Base-by-base conservation (phyloP, 805 yeast species). In the Nakazawaea laoshanensis region DNA sequence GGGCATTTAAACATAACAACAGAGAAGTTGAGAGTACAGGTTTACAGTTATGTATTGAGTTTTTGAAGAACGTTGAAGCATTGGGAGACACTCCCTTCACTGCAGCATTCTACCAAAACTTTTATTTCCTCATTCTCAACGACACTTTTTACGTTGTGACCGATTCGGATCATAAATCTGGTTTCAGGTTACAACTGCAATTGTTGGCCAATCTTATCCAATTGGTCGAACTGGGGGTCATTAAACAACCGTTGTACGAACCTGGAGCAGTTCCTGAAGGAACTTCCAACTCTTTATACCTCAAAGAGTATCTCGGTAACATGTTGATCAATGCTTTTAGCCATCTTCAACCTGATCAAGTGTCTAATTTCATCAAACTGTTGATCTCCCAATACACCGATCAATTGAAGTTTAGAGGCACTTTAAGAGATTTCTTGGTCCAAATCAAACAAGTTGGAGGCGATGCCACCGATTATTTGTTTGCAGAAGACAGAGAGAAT, bases 1-100 rank as follows among this genome's bases (percentile, higher is more conserved):
- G 99, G 99, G 96, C 97, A 0, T 84, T 92, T 57, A 89, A 92
- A 59, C 99, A 92, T 57, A 92, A 88, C 50, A 88, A 92, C 58
- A 77, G 97, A 55, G 97, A 89, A 36, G 96, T 92, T 36, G 98
- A 92, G 57, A 88, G 81, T 42, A 79, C 79, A 35, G 99, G 98
- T 18, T 70, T 92, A 46, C 73, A 79, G 24, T 68, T 92, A 42
- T 84, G 92, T 21, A 67, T 81, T 37, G 96, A 89, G 50, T 65
- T 92, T 41, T 67, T 89, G 39, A 76, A 74, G 45, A 92, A 92
- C 53, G 88, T 92, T 44, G 89, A 87, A 43, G 74, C 70, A 34
- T 63, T 84, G 43, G 86, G 86, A 4, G 67, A 68, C 42, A 67
- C 71, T 19, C 75, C 78, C 30, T 84, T 89, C 49, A 77, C 94